Percentiles rank a stretch among this genome's conserved stretches.
phyloP scores from a whole-genome alignment of 75 land plant genomes.

The Pinus taeda region DNA sequence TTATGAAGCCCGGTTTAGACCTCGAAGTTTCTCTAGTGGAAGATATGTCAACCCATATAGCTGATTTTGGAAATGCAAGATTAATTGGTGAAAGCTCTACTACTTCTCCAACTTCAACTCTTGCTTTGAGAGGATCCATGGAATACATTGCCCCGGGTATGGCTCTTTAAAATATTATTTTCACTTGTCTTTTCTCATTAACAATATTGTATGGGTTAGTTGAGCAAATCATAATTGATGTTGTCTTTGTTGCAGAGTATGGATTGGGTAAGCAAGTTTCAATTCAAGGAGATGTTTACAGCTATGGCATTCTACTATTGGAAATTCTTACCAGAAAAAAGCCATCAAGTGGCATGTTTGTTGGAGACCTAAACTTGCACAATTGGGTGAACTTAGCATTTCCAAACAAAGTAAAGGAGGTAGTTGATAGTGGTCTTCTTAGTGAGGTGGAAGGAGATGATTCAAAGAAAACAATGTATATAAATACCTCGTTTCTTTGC shows the following conservation, averaged over 20 bases:
- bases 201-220: not conserved
- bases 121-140: constrained; percentile 54
- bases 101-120: constrained; percentile 14
- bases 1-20: no score
- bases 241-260: constrained; percentile 16
- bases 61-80: constrained; percentile 78
- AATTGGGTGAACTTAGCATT: constrained; percentile 2
- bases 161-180: not conserved
- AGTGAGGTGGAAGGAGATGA: not conserved
- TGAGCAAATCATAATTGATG: not conserved
- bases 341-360: not conserved
- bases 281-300: constrained; percentile 31
- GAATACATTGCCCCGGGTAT: constrained; percentile 95
- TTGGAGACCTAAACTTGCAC: not conserved
- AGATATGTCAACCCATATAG: constrained; percentile 53
- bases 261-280: constrained; percentile 14
- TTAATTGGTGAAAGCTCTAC: constrained; percentile 33
- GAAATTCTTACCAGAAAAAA: constrained; percentile 22
- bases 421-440: not conserved
- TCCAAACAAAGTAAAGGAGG: not conserved
- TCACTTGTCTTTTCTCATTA: not conserved
- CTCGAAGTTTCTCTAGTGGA: not conserved
- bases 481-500: not conserved
- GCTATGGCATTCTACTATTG: constrained; percentile 33
- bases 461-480: not conserved